These are phyloP conservation scores for Wickerhamomyces subpelliculosus DNA, from an alignment of 805 yeast species.

Conservation along the genomic window DNA sequence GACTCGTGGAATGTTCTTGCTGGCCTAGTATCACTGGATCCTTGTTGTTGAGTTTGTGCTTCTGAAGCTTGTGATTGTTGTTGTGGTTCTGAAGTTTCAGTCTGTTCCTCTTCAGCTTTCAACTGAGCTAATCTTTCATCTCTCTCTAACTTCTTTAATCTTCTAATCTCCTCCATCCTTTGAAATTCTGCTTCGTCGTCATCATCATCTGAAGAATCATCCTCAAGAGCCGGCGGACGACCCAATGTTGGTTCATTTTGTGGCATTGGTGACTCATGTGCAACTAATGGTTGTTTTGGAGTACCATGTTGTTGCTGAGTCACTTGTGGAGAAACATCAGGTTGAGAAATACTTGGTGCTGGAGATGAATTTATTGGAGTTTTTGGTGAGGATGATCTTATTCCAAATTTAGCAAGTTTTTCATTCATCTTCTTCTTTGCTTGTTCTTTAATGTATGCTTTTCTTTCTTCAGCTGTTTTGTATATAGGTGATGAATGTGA, in stretches of 20 bases:
- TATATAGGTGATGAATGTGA: slow-evolving; percentile 10
- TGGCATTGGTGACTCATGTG: slow-evolving; percentile 25
- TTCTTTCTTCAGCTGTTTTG: slow-evolving; percentile 55
- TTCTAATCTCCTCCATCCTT: slow-evolving; percentile 8
- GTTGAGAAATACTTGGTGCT: slow-evolving; percentile 22
- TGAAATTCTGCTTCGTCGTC: slow-evolving; percentile 20
- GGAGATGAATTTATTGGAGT: slow-evolving; percentile 1
- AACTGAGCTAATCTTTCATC: slow-evolving; percentile 51
- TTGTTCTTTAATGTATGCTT: slow-evolving; percentile 74
- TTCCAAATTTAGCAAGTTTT: slow-evolving; percentile 54
- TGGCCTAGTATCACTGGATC: no score
- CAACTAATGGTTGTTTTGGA: slow-evolving; percentile 24
- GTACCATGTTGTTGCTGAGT: slow-evolving; percentile 22
- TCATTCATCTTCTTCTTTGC: slow-evolving; percentile 77
- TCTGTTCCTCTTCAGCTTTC: slow-evolving; percentile 29
- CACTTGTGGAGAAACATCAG: no score
- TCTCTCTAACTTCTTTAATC: slow-evolving; percentile 46
- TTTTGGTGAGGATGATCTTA: slow-evolving; percentile 27
- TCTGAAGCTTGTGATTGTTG: slow-evolving; percentile 13
- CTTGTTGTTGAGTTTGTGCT: background rate
- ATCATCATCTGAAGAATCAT: slow-evolving; percentile 22
- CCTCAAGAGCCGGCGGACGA: no score
- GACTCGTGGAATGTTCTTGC: slow-evolving; percentile 5
- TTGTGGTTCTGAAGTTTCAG: slow-evolving; percentile 35
- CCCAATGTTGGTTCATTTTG: slow-evolving; percentile 22